Conservation (phyloP, 1,284 basidiomycete species). For the Stygiomarasmius scandens region DNA sequence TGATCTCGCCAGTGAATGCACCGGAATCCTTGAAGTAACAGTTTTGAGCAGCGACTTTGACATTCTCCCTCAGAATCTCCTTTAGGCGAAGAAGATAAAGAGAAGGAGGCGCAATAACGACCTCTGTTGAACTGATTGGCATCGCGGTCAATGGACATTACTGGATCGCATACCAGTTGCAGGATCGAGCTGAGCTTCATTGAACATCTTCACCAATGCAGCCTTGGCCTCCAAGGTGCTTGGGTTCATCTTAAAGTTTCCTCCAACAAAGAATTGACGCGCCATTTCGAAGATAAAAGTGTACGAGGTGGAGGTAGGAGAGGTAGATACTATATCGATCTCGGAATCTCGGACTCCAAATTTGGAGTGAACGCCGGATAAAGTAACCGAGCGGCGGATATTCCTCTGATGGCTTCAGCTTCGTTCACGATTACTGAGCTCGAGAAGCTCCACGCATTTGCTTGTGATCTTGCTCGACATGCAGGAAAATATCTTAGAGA, state of each 20-base stretch:
- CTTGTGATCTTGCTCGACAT: slow-evolving; percentile 22
- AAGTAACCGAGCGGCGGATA: background rate
- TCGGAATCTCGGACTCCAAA: background rate
- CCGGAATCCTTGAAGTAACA: slow-evolving; percentile 84
- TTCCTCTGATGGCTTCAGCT: background rate
- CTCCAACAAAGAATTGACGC: slow-evolving; percentile 88
- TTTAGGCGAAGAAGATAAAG: slow-evolving; percentile 80
- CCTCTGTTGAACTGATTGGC: slow-evolving; percentile 55
- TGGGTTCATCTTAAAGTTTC: slow-evolving; percentile 97
- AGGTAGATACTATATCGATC: background rate
- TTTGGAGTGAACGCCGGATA: background rate
- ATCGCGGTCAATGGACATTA: background rate
- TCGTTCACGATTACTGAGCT: slow-evolving; percentile 19
- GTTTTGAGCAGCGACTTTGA: slow-evolving; percentile 91
- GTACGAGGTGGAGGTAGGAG: background rate
- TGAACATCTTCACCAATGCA: slow-evolving; percentile 68
- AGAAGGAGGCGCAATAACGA: slow-evolving; percentile 90
- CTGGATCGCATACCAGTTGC: slow-evolving; percentile 60
- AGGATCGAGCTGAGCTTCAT: slow-evolving; percentile 76
- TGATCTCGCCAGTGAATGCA: slow-evolving; percentile 96
- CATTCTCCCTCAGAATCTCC: slow-evolving; percentile 58
- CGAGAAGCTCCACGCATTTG: slow-evolving; percentile 19
- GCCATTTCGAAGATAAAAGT: slow-evolving; percentile 44
- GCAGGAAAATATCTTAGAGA: slow-evolving; percentile 24
- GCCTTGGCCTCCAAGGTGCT: slow-evolving; percentile 65